Evolutionary conservation across 179 eudicot genomes (phyloP).

Genomic region (Drosera spatulata): DNA sequence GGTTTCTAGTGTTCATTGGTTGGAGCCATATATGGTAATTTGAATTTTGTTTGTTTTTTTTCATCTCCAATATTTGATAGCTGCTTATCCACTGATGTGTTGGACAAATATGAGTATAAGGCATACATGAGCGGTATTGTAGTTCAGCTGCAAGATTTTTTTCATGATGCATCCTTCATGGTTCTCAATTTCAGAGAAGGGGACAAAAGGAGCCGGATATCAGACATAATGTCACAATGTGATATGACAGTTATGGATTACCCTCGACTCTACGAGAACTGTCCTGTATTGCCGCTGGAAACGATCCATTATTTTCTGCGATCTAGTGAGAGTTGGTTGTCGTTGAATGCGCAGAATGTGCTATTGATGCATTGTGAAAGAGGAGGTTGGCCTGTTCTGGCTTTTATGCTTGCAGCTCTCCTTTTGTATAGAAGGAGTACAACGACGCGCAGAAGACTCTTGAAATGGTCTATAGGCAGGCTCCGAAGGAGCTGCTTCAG

Average conservation of each 20-base stretch:
- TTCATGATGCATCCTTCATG: slow-evolving; percentile 89
- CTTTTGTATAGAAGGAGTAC: slow-evolving; percentile 77
- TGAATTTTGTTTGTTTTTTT: slow-evolving; percentile 2
- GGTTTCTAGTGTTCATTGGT: neutral
- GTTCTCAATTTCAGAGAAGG: slow-evolving; percentile 92
- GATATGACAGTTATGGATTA: slow-evolving; percentile 98
- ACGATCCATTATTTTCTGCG: slow-evolving; percentile 76
- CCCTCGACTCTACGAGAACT: slow-evolving; percentile 84
- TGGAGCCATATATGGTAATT: neutral
- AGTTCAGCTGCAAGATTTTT: slow-evolving; percentile 75
- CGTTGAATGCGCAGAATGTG: slow-evolving; percentile 77
- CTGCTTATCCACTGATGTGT: slow-evolving; percentile 83
- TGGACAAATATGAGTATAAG: slow-evolving; percentile 67
- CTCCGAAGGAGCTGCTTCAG: slow-evolving; percentile 61
- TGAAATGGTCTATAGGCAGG: slow-evolving; percentile 93
- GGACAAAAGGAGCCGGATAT: slow-evolving; percentile 57
- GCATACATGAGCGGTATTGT: slow-evolving; percentile 76
- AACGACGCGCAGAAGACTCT: slow-evolving; percentile 85
- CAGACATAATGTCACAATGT: slow-evolving; percentile 72
- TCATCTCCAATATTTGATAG: slow-evolving; percentile 73
- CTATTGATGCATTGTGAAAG: slow-evolving; percentile 90
- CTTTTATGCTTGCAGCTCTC: slow-evolving; percentile 96
- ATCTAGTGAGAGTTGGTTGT: slow-evolving; percentile 91
- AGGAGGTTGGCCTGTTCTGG: slow-evolving; percentile 97
- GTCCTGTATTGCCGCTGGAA: slow-evolving; percentile 81